Conservation (phyloP, 2,329 filamentous ascomycete genomes). For the Boeremia exigua region DNA sequence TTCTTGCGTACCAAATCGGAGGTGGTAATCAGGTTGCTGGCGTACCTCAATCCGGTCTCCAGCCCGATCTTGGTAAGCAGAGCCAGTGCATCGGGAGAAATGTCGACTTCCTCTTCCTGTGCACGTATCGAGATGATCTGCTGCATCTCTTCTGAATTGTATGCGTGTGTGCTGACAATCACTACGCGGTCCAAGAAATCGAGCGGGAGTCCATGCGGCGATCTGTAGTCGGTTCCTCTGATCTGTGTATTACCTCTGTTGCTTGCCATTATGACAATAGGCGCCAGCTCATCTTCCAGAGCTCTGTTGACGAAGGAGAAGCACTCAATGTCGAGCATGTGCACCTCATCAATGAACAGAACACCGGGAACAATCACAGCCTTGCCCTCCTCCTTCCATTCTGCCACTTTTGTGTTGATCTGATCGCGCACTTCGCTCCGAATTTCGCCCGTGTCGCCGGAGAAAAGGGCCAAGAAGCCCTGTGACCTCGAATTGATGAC, state of each 20-base stretch:
- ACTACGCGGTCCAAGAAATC: slow-evolving; percentile 96
- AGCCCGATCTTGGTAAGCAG: slow-evolving; percentile 94
- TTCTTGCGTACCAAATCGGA: slow-evolving; percentile 87
- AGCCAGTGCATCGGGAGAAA: slow-evolving; percentile 87
- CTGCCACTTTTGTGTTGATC: slow-evolving; percentile 98
- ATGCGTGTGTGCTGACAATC: slow-evolving; percentile 92
- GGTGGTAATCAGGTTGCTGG: slow-evolving; percentile 97
- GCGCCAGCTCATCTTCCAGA: slow-evolving; percentile 90
- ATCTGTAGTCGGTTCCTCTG: slow-evolving; percentile 89
- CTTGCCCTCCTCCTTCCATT: slow-evolving; percentile 99
- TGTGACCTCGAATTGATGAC: slow-evolving; percentile 99
- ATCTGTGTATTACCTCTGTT: slow-evolving; percentile 93
- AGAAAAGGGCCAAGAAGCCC: slow-evolving; percentile 95
- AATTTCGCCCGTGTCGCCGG: slow-evolving; percentile 97
- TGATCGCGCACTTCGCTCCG: slow-evolving; percentile 96
- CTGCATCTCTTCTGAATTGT: slow-evolving; percentile 81
- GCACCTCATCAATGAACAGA: slow-evolving; percentile 97
- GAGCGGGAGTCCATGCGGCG: slow-evolving; percentile 89
- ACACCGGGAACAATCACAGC: slow-evolving; percentile 97
- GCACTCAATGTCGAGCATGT: slow-evolving; percentile 99
- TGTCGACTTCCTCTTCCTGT: slow-evolving; percentile 93
- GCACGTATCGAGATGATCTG: slow-evolving; percentile 93
- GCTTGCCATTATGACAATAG: slow-evolving; percentile 99
- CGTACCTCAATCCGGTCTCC: slow-evolving; percentile 90
- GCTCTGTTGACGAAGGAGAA: slow-evolving; percentile 99